These are phyloP conservation scores for Canna indica DNA, from an alignment of 176 grass and related monocot genomes.

Conservation along the genomic window DNA sequence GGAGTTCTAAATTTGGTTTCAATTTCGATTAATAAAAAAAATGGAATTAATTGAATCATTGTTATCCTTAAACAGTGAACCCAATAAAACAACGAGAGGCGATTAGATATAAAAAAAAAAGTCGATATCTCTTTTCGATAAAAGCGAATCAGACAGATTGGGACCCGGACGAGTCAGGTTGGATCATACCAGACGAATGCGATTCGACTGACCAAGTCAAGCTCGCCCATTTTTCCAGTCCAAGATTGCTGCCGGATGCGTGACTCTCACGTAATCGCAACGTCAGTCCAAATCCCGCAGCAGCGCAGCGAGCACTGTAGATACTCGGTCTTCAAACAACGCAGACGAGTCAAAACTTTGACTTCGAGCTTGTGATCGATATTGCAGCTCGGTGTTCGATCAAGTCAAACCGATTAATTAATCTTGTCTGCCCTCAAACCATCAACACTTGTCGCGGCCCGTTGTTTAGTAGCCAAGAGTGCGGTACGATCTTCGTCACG, in stretches of 20 bases:
- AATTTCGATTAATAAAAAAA: too few relatives aligned
- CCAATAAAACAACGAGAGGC: too few relatives aligned
- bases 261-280: background rate
- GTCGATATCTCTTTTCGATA: too few relatives aligned
- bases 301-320: too few relatives aligned
- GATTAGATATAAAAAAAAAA: too few relatives aligned
- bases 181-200: too few relatives aligned
- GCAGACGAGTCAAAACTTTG: background rate
- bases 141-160: too few relatives aligned
- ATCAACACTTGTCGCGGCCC: background rate
- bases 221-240: background rate
- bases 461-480: background rate
- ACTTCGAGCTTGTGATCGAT: background rate
- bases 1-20: too few relatives aligned
- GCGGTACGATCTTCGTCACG: background rate
- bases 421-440: background rate
- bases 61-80: too few relatives aligned
- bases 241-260: background rate
- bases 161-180: too few relatives aligned
- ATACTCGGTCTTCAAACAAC: background rate
- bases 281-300: background rate
- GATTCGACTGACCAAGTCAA: background rate
- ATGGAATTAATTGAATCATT: too few relatives aligned
- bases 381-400: background rate
- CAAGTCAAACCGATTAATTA: background rate